Percentiles rank a stretch among this genome's conserved stretches.
phyloP scores from a whole-genome alignment of 2,329 filamentous ascomycete genomes.

The Pyrenochaeta sp. region DNA sequence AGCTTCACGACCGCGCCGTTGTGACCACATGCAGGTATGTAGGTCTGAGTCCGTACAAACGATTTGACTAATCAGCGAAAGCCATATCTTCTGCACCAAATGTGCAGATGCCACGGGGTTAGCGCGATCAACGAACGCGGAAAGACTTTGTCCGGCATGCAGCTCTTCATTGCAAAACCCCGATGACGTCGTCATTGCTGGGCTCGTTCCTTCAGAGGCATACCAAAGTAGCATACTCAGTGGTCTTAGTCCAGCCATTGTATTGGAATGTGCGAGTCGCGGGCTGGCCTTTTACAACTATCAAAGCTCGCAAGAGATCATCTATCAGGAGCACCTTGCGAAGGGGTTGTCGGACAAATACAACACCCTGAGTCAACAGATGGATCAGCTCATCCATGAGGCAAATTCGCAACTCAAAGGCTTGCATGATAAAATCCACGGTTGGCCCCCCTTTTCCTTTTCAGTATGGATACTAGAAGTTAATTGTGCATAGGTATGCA shows the following conservation, averaged over 20 bases:
- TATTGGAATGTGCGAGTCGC: constrained; percentile 86
- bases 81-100: constrained; percentile 83
- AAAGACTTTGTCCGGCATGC: constrained; percentile 78
- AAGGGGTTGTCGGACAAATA: constrained; percentile 78
- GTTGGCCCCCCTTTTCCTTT: constrained; percentile 52
- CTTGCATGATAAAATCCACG: constrained; percentile 69
- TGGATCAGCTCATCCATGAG: constrained; percentile 77
- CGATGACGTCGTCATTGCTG: constrained; percentile 76
- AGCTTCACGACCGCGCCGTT: constrained; percentile 74
- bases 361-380: constrained; percentile 66
- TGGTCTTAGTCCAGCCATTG: constrained; percentile 78
- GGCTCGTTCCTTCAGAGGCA: constrained; percentile 81
- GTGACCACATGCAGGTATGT: constrained; percentile 87
- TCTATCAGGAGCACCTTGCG: constrained; percentile 78
- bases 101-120: constrained; percentile 74
- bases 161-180: constrained; percentile 70
- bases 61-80: constrained; percentile 47
- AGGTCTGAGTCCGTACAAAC: neutral
- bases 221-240: constrained; percentile 89
- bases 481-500: constrained; percentile 58
- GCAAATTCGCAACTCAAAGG: constrained; percentile 75
- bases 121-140: constrained; percentile 60
- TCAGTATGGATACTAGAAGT: neutral
- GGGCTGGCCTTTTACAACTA: constrained; percentile 87
- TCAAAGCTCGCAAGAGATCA: constrained; percentile 82